phyloP scores from a whole-genome alignment of 2,329 filamentous ascomycete species.

The Penicillium sp. region DNA sequence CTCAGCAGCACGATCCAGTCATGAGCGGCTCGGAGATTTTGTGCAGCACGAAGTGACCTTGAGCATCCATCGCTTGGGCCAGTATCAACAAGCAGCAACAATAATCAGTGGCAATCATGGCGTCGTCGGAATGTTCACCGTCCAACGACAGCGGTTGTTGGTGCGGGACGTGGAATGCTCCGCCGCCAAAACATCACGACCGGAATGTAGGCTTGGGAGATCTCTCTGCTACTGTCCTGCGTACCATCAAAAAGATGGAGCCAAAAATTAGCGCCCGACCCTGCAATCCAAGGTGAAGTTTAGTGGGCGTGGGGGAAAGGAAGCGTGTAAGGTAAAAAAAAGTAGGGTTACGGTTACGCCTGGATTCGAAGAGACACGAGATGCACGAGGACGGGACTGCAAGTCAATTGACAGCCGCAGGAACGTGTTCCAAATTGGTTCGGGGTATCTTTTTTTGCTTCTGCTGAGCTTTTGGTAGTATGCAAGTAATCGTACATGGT shows the following conservation, averaged over 20 bases:
- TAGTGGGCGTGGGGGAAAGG: conserved; percentile 16
- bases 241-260: conserved; percentile 23
- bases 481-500: conserved; percentile 31
- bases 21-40: conserved; percentile 40
- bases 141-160: conserved; percentile 26
- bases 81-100: conserved; percentile 28
- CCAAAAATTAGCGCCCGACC: conserved; percentile 18
- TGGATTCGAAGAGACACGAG: conserved; percentile 30
- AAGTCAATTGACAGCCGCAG: conserved; percentile 33
- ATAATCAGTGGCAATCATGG: conserved; percentile 33
- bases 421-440: conserved; percentile 35
- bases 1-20: conserved; percentile 38
- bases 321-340: conserved; percentile 16
- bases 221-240: conserved; percentile 10
- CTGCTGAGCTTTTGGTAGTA: conserved; percentile 20
- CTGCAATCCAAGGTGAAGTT: conserved; percentile 9
- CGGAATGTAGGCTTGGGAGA: conserved; percentile 36
- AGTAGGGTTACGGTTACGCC: conserved; percentile 21
- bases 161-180: conserved; percentile 34
- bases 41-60: conserved; percentile 25
- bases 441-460: conserved; percentile 29
- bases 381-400: conserved; percentile 25
- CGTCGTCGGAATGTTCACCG: conserved; percentile 35
- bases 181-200: conserved; percentile 24
- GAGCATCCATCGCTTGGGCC: conserved; percentile 17